A percentile compares a stretch with the other conserved stretches of the same genome.
phyloP scores from a whole-genome alignment of 2,329 filamentous ascomycete genomes.

The Davidsoniella eucalypti region DNA sequence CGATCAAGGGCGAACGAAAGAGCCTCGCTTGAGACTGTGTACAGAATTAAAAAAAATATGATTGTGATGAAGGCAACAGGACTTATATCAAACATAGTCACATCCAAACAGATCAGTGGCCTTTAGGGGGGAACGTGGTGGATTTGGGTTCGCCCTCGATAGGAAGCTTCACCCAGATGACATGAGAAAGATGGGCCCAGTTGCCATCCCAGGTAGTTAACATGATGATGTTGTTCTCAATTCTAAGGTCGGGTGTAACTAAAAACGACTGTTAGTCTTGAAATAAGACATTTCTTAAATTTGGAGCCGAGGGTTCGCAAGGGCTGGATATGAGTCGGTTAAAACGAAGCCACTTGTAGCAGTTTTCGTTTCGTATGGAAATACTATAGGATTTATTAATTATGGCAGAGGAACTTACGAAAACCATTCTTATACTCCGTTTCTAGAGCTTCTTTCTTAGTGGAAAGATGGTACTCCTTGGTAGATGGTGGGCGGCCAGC shows the following conservation, averaged over 20 bases:
- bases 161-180: constrained; percentile 63
- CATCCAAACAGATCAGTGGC: constrained; percentile 1
- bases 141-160: constrained; percentile 45
- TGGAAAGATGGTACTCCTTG: constrained; percentile 59
- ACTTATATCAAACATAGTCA: not conserved
- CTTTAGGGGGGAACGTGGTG: constrained; percentile 59
- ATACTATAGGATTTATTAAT: not conserved
- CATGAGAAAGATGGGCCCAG: constrained; percentile 61
- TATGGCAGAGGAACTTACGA: constrained; percentile 32
- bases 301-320: not conserved
- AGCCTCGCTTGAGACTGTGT: no score
- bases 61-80: not conserved
- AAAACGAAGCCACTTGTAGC: not conserved
- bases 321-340: not conserved
- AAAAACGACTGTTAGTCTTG: constrained; percentile 1
- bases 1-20: not conserved
- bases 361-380: not conserved
- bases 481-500: constrained; percentile 64
- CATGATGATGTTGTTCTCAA: constrained; percentile 44
- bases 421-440: constrained; percentile 76
- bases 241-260: constrained; percentile 62
- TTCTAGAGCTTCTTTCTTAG: constrained; percentile 52
- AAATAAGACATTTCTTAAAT: not conserved
- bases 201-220: constrained; percentile 65
- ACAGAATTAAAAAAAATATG: not conserved